Evolutionary conservation across 352 stramenopile species (phyloP).

Genomic region (Phytophthora hybrid): DNA sequence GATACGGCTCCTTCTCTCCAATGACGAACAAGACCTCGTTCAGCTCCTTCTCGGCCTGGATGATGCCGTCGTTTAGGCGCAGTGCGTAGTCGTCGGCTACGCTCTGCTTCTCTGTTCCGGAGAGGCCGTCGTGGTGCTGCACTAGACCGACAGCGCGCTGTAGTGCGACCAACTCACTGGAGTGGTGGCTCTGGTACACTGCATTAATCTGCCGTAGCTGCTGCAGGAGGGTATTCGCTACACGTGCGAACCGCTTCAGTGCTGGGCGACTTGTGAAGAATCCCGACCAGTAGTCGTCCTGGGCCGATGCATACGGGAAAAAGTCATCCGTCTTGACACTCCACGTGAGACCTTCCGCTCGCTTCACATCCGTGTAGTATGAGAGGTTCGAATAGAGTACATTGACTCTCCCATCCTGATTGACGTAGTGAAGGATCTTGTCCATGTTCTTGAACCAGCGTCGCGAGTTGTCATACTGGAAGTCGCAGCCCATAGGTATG

Average conservation of each 20-base stretch:
- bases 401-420: constrained; percentile 92
- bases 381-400: constrained; percentile 97
- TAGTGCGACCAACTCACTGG: constrained; percentile 63
- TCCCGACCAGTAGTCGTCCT: constrained; percentile 95
- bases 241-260: constrained; percentile 94
- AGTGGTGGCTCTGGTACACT: constrained; percentile 71
- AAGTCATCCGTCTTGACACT: constrained; percentile 96
- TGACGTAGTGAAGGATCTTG: constrained; percentile 96
- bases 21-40: constrained; percentile 83
- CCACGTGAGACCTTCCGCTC: constrained; percentile 80
- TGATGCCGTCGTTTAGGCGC: constrained; percentile 87
- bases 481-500: constrained; percentile 95
- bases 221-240: constrained; percentile 90
- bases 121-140: constrained; percentile 97
- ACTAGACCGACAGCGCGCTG: constrained; percentile 93
- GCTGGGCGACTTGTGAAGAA: constrained; percentile 96
- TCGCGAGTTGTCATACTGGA: constrained; percentile 92
- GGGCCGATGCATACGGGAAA: constrained; percentile 95
- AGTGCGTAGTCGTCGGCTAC: constrained; percentile 97
- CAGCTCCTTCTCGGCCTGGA: constrained; percentile 68
- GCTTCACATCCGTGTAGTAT: constrained; percentile 96
- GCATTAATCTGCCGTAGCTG: constrained; percentile 93
- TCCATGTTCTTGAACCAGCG: constrained; percentile 97
- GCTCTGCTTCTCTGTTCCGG: constrained; percentile 95
- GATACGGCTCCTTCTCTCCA: constrained; percentile 68